A percentile compares a stretch with the other conserved stretches of the same genome.
These are phyloP conservation scores for Fraxinus nigra DNA, from an alignment of 305 asterid species.

Conservation along the genomic window DNA sequence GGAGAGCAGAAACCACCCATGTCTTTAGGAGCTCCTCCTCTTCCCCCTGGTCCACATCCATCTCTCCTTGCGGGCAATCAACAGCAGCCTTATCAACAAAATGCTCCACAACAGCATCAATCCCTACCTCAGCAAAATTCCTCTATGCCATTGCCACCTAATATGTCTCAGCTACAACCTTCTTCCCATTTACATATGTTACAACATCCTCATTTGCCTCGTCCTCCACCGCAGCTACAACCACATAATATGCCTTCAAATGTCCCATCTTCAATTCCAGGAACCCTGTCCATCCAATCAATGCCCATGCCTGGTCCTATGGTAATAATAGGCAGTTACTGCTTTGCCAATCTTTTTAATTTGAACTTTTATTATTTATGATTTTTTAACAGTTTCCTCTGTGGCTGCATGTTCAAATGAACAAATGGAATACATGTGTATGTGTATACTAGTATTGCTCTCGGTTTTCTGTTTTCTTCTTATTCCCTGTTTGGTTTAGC, in stretches of 20 bases:
- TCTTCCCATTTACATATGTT: constrained; percentile 70
- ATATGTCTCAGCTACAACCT: constrained; percentile 70
- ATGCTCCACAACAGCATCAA: constrained; percentile 68
- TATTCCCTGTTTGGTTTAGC: background rate
- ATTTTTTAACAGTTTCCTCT: background rate
- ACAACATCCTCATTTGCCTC: constrained; percentile 79
- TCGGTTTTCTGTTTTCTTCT: background rate
- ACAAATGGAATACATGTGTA: background rate
- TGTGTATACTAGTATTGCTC: background rate
- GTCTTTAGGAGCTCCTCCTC: constrained; percentile 83
- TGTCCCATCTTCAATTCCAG: constrained; percentile 66
- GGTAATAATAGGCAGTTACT: constrained; percentile 39
- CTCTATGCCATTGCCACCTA: constrained; percentile 58
- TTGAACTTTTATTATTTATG: background rate
- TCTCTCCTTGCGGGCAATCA: constrained; percentile 74
- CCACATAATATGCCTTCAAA: constrained; percentile 51
- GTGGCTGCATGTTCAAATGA: background rate
- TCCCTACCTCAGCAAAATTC: constrained; percentile 56
- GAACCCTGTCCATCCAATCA: constrained; percentile 47
- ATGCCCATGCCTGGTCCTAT: constrained; percentile 69
- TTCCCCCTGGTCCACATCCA: constrained; percentile 98
- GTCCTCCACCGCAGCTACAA: constrained; percentile 81
- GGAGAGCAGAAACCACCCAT: constrained; percentile 73
- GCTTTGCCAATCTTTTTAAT: background rate
- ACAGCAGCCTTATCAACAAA: constrained; percentile 84